Evolutionary conservation across 371 early-diverging fungal species (phyloP), one percentile per base, ranked within the genome.

Genomic region (Chytridium lagenaria): DNA sequence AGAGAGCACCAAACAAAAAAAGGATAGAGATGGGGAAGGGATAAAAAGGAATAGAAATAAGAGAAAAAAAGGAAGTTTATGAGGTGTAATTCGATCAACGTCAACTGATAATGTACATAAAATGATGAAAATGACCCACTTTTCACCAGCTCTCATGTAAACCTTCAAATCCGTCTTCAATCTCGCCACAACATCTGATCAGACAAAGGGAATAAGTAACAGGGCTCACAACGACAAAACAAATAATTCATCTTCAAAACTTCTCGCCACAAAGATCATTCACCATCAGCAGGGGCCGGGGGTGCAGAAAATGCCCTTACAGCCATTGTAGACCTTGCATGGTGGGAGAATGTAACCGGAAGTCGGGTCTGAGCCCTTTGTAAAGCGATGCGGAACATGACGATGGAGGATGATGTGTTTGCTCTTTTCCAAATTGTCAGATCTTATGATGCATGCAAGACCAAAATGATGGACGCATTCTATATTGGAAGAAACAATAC

Each of bases 121-220:
- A 44, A 44, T 7, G 49, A 73, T 75, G 19, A 63, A 65, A 10
- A 68, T 59, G 19, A 55, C 40, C 19, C 50, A 37, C 50, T 75
- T 78, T 66, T 78, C 69, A 12, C 59, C 68, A 2, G 77, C 50
- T 31, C 74, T 73, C 78, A 81, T 78, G 51, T 50, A 61, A 19
- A 73, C 64, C 67, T 78, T 78, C 23, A 81, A 72, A 31, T 79
- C 73, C 19, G 23, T 71, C 55, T 81, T 78, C 38, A 78, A 70
- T 55, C 59, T 59, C 30, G 74, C 37, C 38, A 64, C 16, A 37
- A 69, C 33, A 30, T 61, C 59, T 37, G 55, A n/a, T n/a, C n/a
- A 16, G 23, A 61, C 16, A 34, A 16, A 34, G 5, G 5, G 26
- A 23, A 52, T 52, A 26, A 26, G 23, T 52, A 26, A 26, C 12